These are phyloP conservation scores for Penicillium sp. DNA, from an alignment of 2,329 filamentous ascomycete genomes.

Conservation along the genomic window DNA sequence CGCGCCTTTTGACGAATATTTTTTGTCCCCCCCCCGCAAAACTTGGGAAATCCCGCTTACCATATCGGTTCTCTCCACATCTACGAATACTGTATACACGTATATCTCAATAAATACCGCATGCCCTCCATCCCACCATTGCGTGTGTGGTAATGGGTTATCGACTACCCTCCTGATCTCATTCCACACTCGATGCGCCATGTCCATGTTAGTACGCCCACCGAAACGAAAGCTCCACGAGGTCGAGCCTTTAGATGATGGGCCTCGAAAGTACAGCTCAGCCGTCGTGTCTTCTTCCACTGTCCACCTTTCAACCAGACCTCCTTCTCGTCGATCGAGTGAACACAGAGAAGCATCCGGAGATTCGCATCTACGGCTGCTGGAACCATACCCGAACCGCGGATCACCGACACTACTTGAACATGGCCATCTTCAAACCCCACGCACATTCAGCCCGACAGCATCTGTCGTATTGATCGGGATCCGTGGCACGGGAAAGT, in stretches of 20 bases:
- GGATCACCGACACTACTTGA: conserved; percentile 30
- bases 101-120: not conserved
- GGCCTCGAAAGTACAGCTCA: conserved; percentile 15
- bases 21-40: not conserved
- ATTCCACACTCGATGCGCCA: conserved; percentile 7
- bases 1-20: not conserved
- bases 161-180: not conserved
- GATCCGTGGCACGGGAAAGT: conserved; percentile 71
- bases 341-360: conserved; percentile 21
- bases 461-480: conserved; percentile 72
- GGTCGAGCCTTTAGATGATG: conserved; percentile 22
- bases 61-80: conserved; percentile 1
- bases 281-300: not conserved
- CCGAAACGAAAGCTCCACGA: conserved; percentile 34
- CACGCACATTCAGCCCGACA: conserved; percentile 53
- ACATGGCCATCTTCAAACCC: conserved; percentile 24
- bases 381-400: conserved; percentile 30
- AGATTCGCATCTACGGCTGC: conserved; percentile 16
- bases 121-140: not conserved
- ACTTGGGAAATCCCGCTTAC: conserved; percentile 3
- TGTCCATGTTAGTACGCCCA: conserved; percentile 34
- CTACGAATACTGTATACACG: not conserved
- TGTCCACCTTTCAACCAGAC: not conserved
- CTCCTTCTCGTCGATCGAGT: conserved; percentile 12
- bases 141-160: conserved; percentile 13